Evolutionary conservation across 2,329 filamentous ascomycete genomes (phyloP).

Genomic region (Myriosclerotinia scirpicola): DNA sequence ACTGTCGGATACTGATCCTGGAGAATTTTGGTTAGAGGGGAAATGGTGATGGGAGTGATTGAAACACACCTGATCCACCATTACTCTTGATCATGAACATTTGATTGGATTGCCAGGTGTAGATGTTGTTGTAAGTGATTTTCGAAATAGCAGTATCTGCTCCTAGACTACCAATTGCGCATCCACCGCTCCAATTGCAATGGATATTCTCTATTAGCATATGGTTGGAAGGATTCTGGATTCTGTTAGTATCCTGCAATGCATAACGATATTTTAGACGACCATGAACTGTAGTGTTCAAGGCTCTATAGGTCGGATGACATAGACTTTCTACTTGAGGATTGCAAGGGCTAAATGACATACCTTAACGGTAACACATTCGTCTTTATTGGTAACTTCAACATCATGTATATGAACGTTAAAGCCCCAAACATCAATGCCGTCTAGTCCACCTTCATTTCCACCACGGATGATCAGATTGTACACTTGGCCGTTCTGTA

Average conservation of each 20-base stretch:
- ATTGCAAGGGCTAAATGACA: slow-evolving; percentile 31
- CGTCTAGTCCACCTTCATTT: slow-evolving; percentile 54
- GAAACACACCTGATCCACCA: slow-evolving; percentile 45
- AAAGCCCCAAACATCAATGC: slow-evolving; percentile 53
- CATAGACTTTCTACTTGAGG: background rate
- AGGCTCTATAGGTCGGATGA: background rate
- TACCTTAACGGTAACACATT: slow-evolving; percentile 57
- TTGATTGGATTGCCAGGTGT: slow-evolving; percentile 47
- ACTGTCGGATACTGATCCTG: slow-evolving; percentile 52
- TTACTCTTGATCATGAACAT: slow-evolving; percentile 65
- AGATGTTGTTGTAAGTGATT: slow-evolving; percentile 55
- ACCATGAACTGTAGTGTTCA: background rate
- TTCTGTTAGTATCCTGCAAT: slow-evolving; percentile 1
- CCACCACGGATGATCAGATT: slow-evolving; percentile 56
- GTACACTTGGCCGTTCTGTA: slow-evolving; percentile 54
- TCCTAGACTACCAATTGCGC: slow-evolving; percentile 57
- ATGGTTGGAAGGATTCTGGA: slow-evolving; percentile 40
- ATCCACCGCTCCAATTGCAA: slow-evolving; percentile 61
- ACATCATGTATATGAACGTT: slow-evolving; percentile 61
- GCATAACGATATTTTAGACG: background rate
- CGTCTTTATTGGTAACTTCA: slow-evolving; percentile 62
- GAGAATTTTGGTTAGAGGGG: slow-evolving; percentile 24
- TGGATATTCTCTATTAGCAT: slow-evolving; percentile 59
- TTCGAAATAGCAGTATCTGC: slow-evolving; percentile 51
- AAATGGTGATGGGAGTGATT: background rate